Evolutionary conservation across 2,329 filamentous ascomycete species (phyloP), one percentile per base, ranked within the genome.

Genomic region (Scedosporium minutisporum): DNA sequence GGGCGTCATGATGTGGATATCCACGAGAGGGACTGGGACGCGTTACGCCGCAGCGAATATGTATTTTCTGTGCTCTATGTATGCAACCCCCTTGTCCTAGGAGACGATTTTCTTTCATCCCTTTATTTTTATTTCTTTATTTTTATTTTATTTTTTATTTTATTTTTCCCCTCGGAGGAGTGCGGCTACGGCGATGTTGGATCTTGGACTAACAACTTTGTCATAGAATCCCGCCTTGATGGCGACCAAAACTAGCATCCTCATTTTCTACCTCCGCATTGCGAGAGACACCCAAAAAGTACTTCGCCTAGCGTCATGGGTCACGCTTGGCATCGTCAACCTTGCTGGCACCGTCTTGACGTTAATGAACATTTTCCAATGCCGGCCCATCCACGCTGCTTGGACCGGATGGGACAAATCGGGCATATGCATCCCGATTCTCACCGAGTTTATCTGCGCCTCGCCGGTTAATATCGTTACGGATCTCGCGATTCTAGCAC

Each of bases 401-500:
- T 96, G 90, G 77, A 74, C 78, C 64, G 67, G 74, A 2, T 68
- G 68, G 9, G 66, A 71, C 16, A 64, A 69, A 3, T 68, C 75
- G 3, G 69, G 69, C 12, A 70, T 65, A 29, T 87, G 84, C 66
- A 81, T 87, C 61, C 81, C 84, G 1, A 73, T 86, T 3, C 75
- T 86, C 33, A 86, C 83, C 67, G 82, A 86, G 65, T 87, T 87
- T 69, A 84, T 87, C 60, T 87, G 84, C 71, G 93, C 92, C 4
- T 89, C 93, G 0, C 93, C 93, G 0, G 85, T 96, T 71, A 97
- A 97, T 75, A 90, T 97, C 68, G 87, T 96, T 65, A 96, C 92
- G 21, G 93, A 97, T 70, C 79, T 97, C 62, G 90, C 90, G 53
- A 91, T 97, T 60, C 79, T 97, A 33, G 88, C 95, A 53, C 78